Evolutionary conservation across 371 early-diverging fungal genomes (phyloP).

Genomic region (Umbelopsis sp.): DNA sequence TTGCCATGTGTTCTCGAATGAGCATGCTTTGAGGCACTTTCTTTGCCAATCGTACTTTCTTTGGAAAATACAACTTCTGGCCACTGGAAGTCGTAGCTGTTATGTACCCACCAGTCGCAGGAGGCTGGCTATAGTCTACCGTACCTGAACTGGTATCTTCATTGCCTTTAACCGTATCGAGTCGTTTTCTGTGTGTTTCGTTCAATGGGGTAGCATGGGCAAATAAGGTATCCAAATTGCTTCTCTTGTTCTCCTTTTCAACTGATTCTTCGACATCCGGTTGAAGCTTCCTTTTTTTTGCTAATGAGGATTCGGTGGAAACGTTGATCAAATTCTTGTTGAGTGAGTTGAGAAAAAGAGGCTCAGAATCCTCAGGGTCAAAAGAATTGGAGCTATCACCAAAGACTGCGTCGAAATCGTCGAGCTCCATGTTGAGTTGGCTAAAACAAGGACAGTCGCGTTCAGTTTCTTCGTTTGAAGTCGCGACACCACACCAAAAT

Average conservation of each 20-base stretch:
- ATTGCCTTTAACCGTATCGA: not conserved
- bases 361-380: not conserved
- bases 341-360: not conserved
- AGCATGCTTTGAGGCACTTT: constrained; percentile 21
- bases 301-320: not conserved
- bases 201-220: not conserved
- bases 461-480: not conserved
- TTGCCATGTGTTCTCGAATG: constrained; percentile 20
- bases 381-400: not conserved
- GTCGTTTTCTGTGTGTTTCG: not conserved
- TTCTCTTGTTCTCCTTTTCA: constrained; percentile 5
- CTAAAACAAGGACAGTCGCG: not conserved
- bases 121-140: constrained; percentile 27
- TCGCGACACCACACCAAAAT: no score
- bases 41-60: constrained; percentile 21
- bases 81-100: constrained; percentile 40
- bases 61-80: constrained; percentile 53
- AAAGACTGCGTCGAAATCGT: constrained; percentile 1
- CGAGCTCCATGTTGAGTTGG: constrained; percentile 1
- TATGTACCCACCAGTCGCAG: constrained; percentile 26
- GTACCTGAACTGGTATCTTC: no score
- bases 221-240: not conserved
- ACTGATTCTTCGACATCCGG: not conserved
- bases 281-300: constrained; percentile 2
- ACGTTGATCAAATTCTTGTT: constrained; percentile 1